These are phyloP conservation scores for Stephania cephalantha DNA, from an alignment of 164 flowering plant species.

Conservation along the genomic window DNA sequence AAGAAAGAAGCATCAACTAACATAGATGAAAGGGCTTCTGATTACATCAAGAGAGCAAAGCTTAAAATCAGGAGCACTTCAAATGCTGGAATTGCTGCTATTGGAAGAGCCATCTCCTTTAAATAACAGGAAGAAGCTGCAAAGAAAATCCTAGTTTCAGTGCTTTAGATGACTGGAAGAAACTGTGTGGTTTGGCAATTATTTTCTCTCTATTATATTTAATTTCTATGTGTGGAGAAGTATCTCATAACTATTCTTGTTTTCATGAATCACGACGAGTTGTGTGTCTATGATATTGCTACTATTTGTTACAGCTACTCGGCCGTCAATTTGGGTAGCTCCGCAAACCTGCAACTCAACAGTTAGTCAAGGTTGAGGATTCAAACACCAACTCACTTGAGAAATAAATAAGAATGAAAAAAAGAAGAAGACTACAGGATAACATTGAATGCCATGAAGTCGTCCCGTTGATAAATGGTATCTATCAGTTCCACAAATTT, in stretches of 20 bases:
- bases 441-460: neutral
- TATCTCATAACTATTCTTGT: neutral
- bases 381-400: neutral
- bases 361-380: neutral
- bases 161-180: too few species aligned
- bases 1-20: constrained; percentile 12
- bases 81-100: constrained; percentile 16
- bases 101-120: constrained; percentile 16
- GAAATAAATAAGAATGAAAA: neutral
- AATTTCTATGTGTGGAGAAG: neutral
- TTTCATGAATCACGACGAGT: neutral
- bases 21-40: constrained; percentile 24
- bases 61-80: constrained; percentile 27
- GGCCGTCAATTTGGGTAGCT: too few species aligned
- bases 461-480: neutral
- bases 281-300: neutral
- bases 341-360: neutral
- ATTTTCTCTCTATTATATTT: neutral
- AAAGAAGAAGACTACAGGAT: neutral
- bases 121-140: constrained; percentile 9
- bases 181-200: too few species aligned
- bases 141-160: too few species aligned
- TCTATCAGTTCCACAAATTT: neutral
- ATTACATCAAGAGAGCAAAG: constrained; percentile 30
- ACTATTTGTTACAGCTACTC: neutral